Evolutionary conservation across 331 rosid genomes (phyloP), one percentile per base, ranked within the genome.

Genomic region (Telfairia occidentalis): DNA sequence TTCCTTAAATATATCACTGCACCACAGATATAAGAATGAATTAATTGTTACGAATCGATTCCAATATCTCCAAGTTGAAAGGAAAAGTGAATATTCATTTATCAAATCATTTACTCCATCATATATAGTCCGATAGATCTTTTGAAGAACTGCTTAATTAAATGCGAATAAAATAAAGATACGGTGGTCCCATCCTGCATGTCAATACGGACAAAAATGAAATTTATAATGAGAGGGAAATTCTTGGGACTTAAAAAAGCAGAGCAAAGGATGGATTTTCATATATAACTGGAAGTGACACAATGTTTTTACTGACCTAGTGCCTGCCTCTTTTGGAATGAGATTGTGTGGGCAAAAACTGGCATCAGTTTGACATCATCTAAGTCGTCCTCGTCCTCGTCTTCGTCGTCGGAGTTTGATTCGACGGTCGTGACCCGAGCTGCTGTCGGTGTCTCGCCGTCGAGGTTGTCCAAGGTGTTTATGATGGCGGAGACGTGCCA

Each of bases 311-410:
- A 45, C 74, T 72, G 58, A 89, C 98, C 97, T 78, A 94, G 78
- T 76, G 98, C 90, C 76, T 94, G 96, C 77, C 98, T 88, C 84
- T 91, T 94, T 40, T 90, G 96, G 76, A 90, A 90, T 40, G 98
- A 88, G 74, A 94, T 83, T 35, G 98, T 90, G 57, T 82, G 84
- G 12, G 88, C 40, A 76, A 80, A 85, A 76, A 91, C 83, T 29
- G 96, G 96, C 37, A 88, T 30, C 79, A 91, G 13, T 57, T 84
- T 91, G 59, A 89, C 73, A 78, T 88, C 83, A 75, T 90, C 90
- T 83, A 91, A 77, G 66, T 89, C 96, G 48, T 92, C 96, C 28
- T 91, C 96, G 48, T 79, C 96, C 16, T 81, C 87, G 13, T 80
- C 89, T 21, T 83, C 78, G 0, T 74, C 84, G 13, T 91, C 98